phyloP scores from a whole-genome alignment of 768 basidiomycete genomes.

The Porpolomopsis calyptriformis region DNA sequence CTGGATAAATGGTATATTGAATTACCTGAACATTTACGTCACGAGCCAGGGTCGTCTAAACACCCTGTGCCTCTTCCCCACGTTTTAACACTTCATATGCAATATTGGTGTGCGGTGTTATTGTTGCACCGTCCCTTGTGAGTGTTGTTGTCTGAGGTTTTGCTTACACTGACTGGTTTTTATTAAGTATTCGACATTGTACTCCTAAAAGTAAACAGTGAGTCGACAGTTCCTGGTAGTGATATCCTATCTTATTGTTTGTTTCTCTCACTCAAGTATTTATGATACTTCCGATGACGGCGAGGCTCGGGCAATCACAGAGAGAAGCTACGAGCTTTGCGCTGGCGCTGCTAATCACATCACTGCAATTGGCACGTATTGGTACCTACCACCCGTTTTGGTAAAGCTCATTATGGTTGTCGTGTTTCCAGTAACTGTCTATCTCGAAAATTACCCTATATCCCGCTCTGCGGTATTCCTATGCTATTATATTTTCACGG shows the following conservation, averaged over 20 bases:
- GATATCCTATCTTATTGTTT: not conserved
- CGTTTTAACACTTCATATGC: conserved; percentile 69
- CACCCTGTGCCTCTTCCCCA: conserved; percentile 44
- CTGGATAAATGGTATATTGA: conserved; percentile 70
- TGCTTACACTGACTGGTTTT: conserved; percentile 5
- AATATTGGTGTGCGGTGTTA: conserved; percentile 74
- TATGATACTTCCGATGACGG: conserved; percentile 35
- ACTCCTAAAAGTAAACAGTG: conserved; percentile 30
- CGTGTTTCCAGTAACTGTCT: conserved; percentile 36
- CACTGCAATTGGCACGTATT: conserved; percentile 47
- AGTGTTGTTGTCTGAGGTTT: conserved; percentile 19
- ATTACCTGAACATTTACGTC: conserved; percentile 57
- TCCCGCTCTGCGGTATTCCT: conserved; percentile 57
- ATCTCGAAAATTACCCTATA: conserved; percentile 52
- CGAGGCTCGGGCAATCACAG: conserved; percentile 42
- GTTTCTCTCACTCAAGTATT: conserved; percentile 7
- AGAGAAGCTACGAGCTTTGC: conserved; percentile 64
- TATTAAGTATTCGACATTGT: conserved; percentile 32
- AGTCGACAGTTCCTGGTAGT: conserved; percentile 11
- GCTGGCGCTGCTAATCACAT: conserved; percentile 72
- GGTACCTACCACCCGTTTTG: not conserved
- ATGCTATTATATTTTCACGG: conserved; percentile 72
- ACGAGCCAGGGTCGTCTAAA: conserved; percentile 40
- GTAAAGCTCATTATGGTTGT: not conserved
- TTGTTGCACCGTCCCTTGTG: conserved; percentile 74